Base-by-base conservation (phyloP, 2,329 filamentous ascomycete species). In the Microsporum audouinii region DNA sequence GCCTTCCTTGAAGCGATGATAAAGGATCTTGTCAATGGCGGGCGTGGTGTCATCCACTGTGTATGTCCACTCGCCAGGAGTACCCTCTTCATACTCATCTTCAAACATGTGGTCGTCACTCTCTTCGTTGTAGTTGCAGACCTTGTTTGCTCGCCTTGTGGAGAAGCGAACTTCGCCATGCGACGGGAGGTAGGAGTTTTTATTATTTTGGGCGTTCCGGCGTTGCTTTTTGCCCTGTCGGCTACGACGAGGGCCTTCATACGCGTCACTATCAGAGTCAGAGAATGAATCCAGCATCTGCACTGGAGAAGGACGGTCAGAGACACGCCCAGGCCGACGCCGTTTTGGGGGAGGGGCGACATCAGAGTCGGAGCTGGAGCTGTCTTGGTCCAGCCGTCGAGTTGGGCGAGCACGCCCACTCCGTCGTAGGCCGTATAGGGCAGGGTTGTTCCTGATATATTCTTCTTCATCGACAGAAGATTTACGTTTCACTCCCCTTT, bases 381-480 rank as follows among this genome's bases (percentile, higher is more conserved):
- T 80, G 66, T 82, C 85, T 67, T 86, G 82, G 67, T 84, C 82
- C 67, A 87, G 77, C 67, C 82, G 83, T 68, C 84, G 83, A 63
- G 79, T 79, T 64, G 80, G 80, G 67, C 84, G 82, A 66, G 84
- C 84, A 66, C 84, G 82, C 71, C 81, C 91, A 78, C 94, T 99
- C 77, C 94, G 84, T 68, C 94, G 85, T 67, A 99, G 80, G 56
- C 94, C 94, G 78, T 97, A 99, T 6, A 99, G 80, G 76, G 96
- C 91, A 51, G 94, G 94, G 70, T 99, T 95, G 70, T 89, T 88
- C 69, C 87, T 83, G 68, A 97, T 96, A 71, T 86, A 91, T 55
- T 91, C 86, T 62, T 94, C 87, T 68, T 94, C 88, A 58, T 87
- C 85, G 41, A 83, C 80, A 73, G 66, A 80, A 75, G 76, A 89